phyloP scores from a whole-genome alignment of 1,284 basidiomycete species.

The Ustilago hordei region DNA sequence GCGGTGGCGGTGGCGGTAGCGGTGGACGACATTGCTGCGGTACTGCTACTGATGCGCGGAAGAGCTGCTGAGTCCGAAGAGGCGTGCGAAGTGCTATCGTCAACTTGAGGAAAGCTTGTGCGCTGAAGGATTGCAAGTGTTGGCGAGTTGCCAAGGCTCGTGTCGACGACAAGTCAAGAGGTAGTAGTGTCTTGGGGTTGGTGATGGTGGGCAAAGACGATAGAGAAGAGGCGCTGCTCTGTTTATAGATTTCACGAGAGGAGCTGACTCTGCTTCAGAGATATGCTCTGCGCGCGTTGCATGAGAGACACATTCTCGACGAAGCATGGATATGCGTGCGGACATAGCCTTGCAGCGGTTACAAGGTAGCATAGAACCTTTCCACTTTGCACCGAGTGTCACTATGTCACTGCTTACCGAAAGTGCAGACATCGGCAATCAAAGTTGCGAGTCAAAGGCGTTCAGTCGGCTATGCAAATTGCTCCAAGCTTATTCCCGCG shows the following conservation, averaged over 20 bases:
- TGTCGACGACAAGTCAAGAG: neutral
- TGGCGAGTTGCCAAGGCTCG: neutral
- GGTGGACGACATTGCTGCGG: constrained; percentile 26
- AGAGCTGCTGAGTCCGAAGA: neutral
- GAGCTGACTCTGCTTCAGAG: neutral
- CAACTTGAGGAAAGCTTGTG: neutral
- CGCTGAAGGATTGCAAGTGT: neutral
- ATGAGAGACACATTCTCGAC: neutral
- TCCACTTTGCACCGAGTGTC: neutral
- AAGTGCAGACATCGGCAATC: constrained; percentile 22
- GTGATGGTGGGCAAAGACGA: neutral
- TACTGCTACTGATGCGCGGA: neutral
- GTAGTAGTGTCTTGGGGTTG: neutral
- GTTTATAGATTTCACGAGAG: neutral
- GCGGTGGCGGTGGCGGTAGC: constrained; percentile 20
- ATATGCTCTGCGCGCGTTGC: constrained; percentile 4
- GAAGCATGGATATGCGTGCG: neutral
- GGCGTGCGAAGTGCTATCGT: neutral
- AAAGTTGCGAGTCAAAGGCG: constrained; percentile 24
- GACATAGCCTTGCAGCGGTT: neutral
- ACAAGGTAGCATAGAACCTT: neutral
- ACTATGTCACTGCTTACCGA: neutral
- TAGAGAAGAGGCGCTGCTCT: neutral
- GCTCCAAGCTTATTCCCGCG: constrained; percentile 1
- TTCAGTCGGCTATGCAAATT: constrained; percentile 8